Evolutionary conservation across 495 filamentous ascomycete species (phyloP), one percentile per base, ranked within the genome.

Genomic region (Penicillium macrosclerotiorum): DNA sequence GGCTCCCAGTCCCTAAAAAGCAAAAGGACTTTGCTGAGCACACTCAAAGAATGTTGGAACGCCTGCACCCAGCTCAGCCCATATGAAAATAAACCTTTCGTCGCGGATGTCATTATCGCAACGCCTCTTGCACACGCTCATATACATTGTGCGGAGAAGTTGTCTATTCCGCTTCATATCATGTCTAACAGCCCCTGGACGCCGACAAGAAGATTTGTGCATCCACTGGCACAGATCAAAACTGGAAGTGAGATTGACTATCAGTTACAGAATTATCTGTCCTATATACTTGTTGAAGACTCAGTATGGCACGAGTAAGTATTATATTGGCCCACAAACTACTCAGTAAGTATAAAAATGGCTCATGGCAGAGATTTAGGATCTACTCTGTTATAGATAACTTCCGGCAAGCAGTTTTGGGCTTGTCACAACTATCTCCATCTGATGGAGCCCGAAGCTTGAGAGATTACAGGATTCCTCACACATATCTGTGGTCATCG

Each of bases 141-240:
- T 18, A 45, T 51, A 13, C 48, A 51, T 23, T 51, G 48, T 30
- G 48, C 48, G 4, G 41, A 45, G 27, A 20, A 35, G 9, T 13
- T 51, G 3, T 45, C 48, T 3, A 51, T 51, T 17, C 48, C 48
- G 6, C 35, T 51, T 8, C 48, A 51, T 30, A 51, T 51, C n/a
- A 41, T 51, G 42, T 51, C 48, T 17, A 51, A 23, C 11, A 35
- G 20, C 1, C 34, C 37, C 12, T 45, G 48, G 48, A 51, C 26
- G 4, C 35, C 48, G 1, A 51, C 48, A 1, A 35, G 18, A 36
- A 19, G 37, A 18, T 45, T 51, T n/a, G 34, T 36, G 6, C 42
- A 51, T 35, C 35, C 48, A 2, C 8, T 45, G 6, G 41, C 48
- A n/a, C 35, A 45, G 16, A 22, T 51, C 1, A 20, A 45, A 12